These are phyloP conservation scores for Fusarium sterilihyphosum DNA, from an alignment of 2,329 filamentous ascomycete species.

Conservation along the genomic window DNA sequence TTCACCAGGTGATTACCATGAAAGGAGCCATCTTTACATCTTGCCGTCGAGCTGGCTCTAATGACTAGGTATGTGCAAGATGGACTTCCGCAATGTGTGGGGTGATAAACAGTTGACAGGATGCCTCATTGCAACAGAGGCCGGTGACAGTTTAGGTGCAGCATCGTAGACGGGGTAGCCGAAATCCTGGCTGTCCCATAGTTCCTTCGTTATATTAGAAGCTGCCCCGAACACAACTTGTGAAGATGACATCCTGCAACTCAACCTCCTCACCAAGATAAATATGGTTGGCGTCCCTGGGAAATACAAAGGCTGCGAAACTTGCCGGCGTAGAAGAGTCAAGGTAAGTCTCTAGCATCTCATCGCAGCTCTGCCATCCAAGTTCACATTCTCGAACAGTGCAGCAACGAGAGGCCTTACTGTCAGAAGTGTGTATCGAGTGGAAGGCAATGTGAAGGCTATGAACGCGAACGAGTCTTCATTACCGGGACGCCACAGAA, in stretches of 20 bases:
- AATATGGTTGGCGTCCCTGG: conserved; percentile 70
- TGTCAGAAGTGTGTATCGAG: conserved; percentile 70
- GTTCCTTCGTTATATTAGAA: conserved; percentile 1
- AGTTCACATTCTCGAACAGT: conserved; percentile 52
- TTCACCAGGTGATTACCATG: conserved; percentile 27
- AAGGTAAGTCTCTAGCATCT: conserved; percentile 55
- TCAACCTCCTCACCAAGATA: conserved; percentile 28
- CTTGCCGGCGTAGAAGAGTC: conserved; percentile 67
- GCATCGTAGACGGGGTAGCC: conserved; percentile 20
- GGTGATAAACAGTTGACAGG: conserved; percentile 29
- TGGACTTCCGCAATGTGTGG: conserved; percentile 34
- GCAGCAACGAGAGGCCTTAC: conserved; percentile 68
- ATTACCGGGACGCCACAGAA: conserved; percentile 68
- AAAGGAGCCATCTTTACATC: conserved; percentile 21
- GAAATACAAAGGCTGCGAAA: conserved; percentile 73
- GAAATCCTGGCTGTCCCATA: conserved; percentile 7
- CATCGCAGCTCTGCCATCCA: not conserved
- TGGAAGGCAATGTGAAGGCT: conserved; percentile 68
- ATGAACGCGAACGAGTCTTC: conserved; percentile 71
- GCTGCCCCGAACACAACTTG: not conserved
- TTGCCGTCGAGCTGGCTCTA: conserved; percentile 10
- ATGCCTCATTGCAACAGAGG: conserved; percentile 29
- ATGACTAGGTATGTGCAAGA: conserved; percentile 20
- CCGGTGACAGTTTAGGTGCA: conserved; percentile 36
- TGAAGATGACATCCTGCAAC: not conserved